Evolutionary conservation across 1,284 basidiomycete species (phyloP).

Genomic region (Polyporus tsugae): DNA sequence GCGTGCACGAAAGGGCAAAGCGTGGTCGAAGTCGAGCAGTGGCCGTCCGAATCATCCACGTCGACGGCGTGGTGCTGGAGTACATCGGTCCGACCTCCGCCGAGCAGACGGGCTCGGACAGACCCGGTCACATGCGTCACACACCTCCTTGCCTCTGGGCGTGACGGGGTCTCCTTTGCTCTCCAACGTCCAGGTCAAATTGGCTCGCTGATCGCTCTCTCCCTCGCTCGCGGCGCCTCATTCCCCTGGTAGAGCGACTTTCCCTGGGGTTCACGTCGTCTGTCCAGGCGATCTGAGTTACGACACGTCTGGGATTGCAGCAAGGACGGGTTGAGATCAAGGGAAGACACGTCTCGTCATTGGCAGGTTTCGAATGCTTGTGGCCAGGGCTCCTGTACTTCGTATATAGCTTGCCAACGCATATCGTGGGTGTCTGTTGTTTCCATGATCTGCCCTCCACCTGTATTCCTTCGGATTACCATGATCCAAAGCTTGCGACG

Average conservation of each 20-base stretch:
- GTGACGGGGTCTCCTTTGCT: background rate
- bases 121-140: background rate
- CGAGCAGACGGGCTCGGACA: background rate
- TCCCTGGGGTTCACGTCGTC: constrained; percentile 7
- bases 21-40: background rate
- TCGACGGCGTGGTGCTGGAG: background rate
- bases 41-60: background rate
- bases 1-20: background rate
- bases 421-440: too few species aligned
- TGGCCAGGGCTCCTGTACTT: too few species aligned
- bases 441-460: too few species aligned
- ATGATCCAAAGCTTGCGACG: too few species aligned
- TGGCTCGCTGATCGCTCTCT: constrained; percentile 25
- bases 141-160: background rate
- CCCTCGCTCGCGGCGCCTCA: constrained; percentile 32
- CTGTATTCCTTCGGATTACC: too few species aligned
- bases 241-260: constrained; percentile 33
- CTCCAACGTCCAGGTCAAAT: background rate
- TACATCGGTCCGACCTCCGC: background rate
- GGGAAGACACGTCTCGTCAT: constrained; percentile 21
- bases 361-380: too few species aligned
- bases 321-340: constrained; percentile 24
- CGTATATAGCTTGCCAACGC: too few species aligned
- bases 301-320: constrained; percentile 20
- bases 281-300: constrained; percentile 13